phyloP scores from a whole-genome alignment of 2,329 filamentous ascomycete genomes.

The Fusarium brevicatenulatum region DNA sequence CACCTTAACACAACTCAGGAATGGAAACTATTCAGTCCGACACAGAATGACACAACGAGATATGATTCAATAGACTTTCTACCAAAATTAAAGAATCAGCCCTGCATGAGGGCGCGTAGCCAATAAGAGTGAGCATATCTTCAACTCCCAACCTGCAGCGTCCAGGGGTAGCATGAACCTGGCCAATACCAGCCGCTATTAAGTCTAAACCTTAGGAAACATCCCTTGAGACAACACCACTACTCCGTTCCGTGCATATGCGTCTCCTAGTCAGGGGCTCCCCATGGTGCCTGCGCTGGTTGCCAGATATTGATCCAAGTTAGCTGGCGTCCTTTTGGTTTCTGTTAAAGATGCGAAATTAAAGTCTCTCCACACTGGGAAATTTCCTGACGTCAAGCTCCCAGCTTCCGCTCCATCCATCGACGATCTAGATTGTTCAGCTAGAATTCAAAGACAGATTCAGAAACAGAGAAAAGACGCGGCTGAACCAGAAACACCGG shows the following conservation, averaged over 20 bases:
- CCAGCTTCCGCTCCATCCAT: constrained; percentile 19
- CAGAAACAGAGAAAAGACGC: constrained; percentile 1
- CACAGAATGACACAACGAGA: constrained; percentile 9
- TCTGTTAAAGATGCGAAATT: constrained; percentile 35
- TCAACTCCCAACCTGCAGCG: constrained; percentile 19
- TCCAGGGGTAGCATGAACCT: constrained; percentile 28
- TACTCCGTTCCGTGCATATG: constrained; percentile 6
- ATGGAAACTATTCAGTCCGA: constrained; percentile 8
- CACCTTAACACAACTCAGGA: constrained; percentile 23
- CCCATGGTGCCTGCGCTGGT: neutral
- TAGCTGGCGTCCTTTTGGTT: neutral
- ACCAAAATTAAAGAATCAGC: constrained; percentile 2
- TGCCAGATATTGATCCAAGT: neutral
- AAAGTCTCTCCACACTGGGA: constrained; percentile 33
- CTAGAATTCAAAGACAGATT: neutral
- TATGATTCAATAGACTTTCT: neutral
- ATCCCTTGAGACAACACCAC: constrained; percentile 13
- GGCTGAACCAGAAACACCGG: neutral
- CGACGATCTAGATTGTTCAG: constrained; percentile 34
- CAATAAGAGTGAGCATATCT: neutral
- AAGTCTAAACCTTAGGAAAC: constrained; percentile 1
- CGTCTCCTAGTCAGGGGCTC: constrained; percentile 33
- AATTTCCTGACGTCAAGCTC: constrained; percentile 40
- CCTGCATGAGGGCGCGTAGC: neutral
- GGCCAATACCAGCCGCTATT: neutral